Base-by-base conservation (phyloP, 2,329 filamentous ascomycete species). In the Cladorrhinum sp. region DNA sequence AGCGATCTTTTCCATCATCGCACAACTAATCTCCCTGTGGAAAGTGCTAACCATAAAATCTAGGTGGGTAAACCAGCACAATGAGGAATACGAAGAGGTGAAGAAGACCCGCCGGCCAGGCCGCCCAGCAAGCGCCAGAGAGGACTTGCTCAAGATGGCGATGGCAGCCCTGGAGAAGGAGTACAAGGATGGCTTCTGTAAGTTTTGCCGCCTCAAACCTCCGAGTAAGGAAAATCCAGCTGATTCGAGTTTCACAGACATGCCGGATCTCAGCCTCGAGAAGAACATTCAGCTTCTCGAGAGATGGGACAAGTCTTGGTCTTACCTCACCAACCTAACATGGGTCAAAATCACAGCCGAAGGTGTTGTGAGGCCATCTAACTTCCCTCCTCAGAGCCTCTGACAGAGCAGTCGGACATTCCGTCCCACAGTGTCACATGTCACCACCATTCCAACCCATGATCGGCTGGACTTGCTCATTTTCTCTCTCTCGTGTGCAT, bases 251-350 rank as follows among this genome's bases (percentile, higher is more conserved):
- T 49, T 38, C 41, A 16, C 58, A 88, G 85, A 85, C 62, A 74
- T 96, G 45, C 93, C 93, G 0, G 90, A 97, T 71, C 77, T 97
- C 57, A 83, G 85, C 58, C 82, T 86, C 48, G 79, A 81, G 45
- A 82, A 87, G 52, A 92, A 87, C 66, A 76, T 90, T 55, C 75
- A 81, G 60, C 81, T 84, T 65, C 75, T 98, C 45, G 82, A 85
- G 64, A 79, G 81, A 22, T 98, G 92, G 91, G 89, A 92, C 65
- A 90, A 90, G 3, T 84, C 90, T 24, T 98, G 93, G 93, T 82
- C 90, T 8, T 88, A 89, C 68, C 81, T 97, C 64, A 85, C 87
- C 32, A 88, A 83, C 8, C 73, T 97, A 66, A 85, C 87, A 62
- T 98, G 93, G 81, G 81, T 92, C 62, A 87, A 91, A 63, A 79